A percentile compares a stretch with the other conserved stretches of the same genome.
Conservation (phyloP, 257 asterid species). For the Nicotiana paniculata region DNA sequence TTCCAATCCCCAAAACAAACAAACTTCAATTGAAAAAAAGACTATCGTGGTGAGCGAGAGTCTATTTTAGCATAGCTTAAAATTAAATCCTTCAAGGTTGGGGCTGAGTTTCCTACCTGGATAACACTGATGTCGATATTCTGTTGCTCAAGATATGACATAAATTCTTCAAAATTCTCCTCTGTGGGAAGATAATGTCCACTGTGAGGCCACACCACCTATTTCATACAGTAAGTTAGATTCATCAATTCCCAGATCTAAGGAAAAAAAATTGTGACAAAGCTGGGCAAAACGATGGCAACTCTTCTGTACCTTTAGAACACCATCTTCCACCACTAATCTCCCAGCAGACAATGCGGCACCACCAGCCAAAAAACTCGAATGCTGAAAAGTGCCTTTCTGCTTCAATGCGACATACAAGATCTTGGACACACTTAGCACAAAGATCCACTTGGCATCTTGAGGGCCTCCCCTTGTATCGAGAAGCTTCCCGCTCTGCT, state of each 20-base stretch:
- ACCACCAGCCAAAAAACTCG: conserved; percentile 93
- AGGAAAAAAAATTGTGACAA: neutral
- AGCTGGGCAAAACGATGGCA: neutral
- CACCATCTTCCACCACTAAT: conserved; percentile 59
- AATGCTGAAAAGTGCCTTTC: conserved; percentile 77
- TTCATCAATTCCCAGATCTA: neutral
- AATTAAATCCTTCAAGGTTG: neutral
- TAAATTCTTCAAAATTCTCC: conserved; percentile 75
- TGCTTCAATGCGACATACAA: conserved; percentile 66
- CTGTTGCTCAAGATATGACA: conserved; percentile 49
- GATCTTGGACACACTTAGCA: conserved; percentile 51
- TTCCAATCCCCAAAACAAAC: neutral
- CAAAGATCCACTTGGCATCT: conserved; percentile 82
- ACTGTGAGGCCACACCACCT: conserved; percentile 96
- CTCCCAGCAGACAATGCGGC: conserved; percentile 85
- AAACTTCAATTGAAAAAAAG: neutral
- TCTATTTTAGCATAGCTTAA: no score
- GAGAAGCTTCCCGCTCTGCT: conserved; percentile 46
- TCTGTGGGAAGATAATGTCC: conserved; percentile 93
- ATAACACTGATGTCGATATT: conserved; percentile 50
- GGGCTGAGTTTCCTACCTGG: conserved; percentile 34
- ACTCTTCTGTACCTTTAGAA: conserved; percentile 48
- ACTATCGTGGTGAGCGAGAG: neutral
- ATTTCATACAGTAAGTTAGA: neutral
- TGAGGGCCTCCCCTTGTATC: conserved; percentile 57